Base-by-base conservation (phyloP, 441 rosid genomes). In the Jatropha podagrica region DNA sequence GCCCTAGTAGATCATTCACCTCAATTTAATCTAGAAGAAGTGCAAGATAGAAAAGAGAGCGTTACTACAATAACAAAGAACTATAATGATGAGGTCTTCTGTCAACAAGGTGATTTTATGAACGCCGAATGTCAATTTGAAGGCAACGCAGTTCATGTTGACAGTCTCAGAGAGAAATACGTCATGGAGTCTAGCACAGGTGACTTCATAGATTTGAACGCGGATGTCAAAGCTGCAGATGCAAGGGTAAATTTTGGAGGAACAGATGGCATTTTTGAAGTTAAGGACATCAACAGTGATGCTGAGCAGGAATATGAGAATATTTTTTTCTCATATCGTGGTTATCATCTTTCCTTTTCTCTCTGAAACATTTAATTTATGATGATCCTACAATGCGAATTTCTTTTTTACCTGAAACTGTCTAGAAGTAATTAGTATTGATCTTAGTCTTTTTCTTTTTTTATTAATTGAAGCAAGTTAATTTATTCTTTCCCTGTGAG, bases 11-110 rank as follows among this genome's bases (percentile, higher is more conserved):
- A 32, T 32, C 32, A 32, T 32, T 32, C 32, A 55, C 69, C 78
- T 70, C 78, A 55, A 20, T 48, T 59, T n/a, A 46, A 62, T 44
- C 7, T 59, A 51, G 76, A 14, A 68, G 68, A 77, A 59, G 52
- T 65, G 77, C 72, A 63, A 69, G 69, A 56, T 23, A 56, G 32
- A 62, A 49, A 26, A 10, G 44, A 66, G 32, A 48, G 18, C 49
- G 42, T 5, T 32, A 38, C 38, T 49, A 44, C 65, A 70, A 52
- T 18, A 40, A 61, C 73, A 17, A 68, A 62, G 40, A 56, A 14
- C 17, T 54, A 48, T 37, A 59, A 46, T 23, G 73, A 58, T 48
- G 63, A 55, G 60, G 61, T 71, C 63, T 40, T 71, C 20, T 10
- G 82, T 3, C n/a, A 66, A 38, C 69, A 61, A 65, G 37, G 17